These are phyloP conservation scores for Tolypocladium paradoxum DNA, from an alignment of 2,329 filamentous ascomycete genomes.

Conservation along the genomic window DNA sequence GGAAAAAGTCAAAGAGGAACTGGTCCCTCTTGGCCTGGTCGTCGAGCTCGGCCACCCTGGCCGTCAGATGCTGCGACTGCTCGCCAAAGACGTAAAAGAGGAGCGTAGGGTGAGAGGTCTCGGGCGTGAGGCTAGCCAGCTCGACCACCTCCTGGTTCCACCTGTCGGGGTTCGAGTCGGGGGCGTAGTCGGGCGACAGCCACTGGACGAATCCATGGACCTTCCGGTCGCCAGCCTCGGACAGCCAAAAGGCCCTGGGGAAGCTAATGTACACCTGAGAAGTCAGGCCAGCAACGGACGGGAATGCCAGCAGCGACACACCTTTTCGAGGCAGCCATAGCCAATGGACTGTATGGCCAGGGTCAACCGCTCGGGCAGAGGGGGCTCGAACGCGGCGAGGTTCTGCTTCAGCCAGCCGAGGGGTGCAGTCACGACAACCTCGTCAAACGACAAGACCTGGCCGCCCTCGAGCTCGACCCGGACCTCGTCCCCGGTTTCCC, in stretches of 20 bases:
- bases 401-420: slow-evolving; percentile 59
- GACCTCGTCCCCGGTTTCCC: slow-evolving; percentile 20
- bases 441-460: slow-evolving; percentile 45
- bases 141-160: slow-evolving; percentile 75
- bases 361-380: slow-evolving; percentile 44
- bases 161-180: slow-evolving; percentile 45
- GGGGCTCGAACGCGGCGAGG: slow-evolving; percentile 47
- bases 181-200: slow-evolving; percentile 58
- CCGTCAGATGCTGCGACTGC: slow-evolving; percentile 44
- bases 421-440: slow-evolving; percentile 57
- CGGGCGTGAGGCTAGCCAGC: slow-evolving; percentile 51
- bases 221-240: slow-evolving; percentile 26
- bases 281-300: not conserved
- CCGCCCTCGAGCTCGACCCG: slow-evolving; percentile 35
- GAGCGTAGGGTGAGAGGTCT: slow-evolving; percentile 63
- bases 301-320: slow-evolving; percentile 12
- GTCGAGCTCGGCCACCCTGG: slow-evolving; percentile 27
- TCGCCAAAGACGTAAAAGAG: slow-evolving; percentile 72
- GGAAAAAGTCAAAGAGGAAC: slow-evolving; percentile 56
- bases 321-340: slow-evolving; percentile 64
- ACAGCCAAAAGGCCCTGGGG: slow-evolving; percentile 62
- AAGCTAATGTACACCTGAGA: slow-evolving; percentile 54
- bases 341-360: slow-evolving; percentile 53
- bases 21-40: slow-evolving; percentile 36
- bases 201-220: slow-evolving; percentile 65